phyloP scores from a whole-genome alignment of 768 basidiomycete species.

The Russula dissimulans region DNA sequence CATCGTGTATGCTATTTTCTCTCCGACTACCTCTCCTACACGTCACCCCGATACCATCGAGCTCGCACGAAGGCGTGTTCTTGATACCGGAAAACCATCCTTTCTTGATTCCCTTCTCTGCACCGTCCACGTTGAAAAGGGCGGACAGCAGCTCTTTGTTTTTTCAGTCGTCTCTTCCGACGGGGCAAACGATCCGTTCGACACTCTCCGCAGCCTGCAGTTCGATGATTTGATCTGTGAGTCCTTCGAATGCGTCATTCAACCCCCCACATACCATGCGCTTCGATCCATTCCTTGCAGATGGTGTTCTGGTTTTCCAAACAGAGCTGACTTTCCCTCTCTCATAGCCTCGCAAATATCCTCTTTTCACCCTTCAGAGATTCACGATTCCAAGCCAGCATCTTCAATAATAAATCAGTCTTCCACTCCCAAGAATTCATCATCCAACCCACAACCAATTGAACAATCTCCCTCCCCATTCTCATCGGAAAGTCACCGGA shows the following conservation, averaged over 20 bases:
- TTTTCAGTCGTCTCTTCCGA: conserved; percentile 41
- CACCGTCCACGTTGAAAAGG: conserved; percentile 38
- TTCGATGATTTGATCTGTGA: conserved; percentile 46
- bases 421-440: conserved; percentile 27
- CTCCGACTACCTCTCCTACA: conserved; percentile 24
- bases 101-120: conserved; percentile 45
- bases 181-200: conserved; percentile 25
- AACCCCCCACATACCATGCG: background rate
- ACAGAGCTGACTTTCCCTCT: conserved; percentile 1
- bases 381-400: conserved; percentile 46
- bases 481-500: conserved; percentile 38
- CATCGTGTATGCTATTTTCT: conserved; percentile 40
- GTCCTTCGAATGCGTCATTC: conserved; percentile 22
- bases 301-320: background rate
- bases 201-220: conserved; percentile 30
- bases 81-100: conserved; percentile 31
- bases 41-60: conserved; percentile 41
- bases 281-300: background rate
- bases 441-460: conserved; percentile 14
- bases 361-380: conserved; percentile 37
- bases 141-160: conserved; percentile 44
- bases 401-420: conserved; percentile 34
- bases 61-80: conserved; percentile 41
- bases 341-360: conserved; percentile 34
- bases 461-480: conserved; percentile 24